phyloP scores from a whole-genome alignment of 2,329 filamentous ascomycete genomes.

The Apiospora malaysiana region DNA sequence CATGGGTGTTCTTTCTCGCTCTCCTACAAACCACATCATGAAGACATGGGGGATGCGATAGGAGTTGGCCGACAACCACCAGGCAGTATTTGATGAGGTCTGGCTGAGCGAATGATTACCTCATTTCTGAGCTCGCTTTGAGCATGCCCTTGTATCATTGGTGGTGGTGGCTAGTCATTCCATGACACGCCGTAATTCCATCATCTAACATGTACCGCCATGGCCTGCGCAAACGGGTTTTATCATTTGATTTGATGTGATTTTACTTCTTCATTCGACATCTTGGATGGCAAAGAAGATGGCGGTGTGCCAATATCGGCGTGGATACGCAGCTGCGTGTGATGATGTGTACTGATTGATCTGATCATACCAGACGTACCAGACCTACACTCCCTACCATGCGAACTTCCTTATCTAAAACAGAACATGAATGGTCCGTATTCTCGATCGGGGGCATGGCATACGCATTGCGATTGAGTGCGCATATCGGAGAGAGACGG shows the following conservation, averaged over 20 bases:
- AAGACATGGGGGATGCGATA: slow-evolving; percentile 17
- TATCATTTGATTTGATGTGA: slow-evolving; percentile 11
- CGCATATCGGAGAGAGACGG: not conserved
- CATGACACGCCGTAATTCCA: slow-evolving; percentile 15
- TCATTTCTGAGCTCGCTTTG: slow-evolving; percentile 20
- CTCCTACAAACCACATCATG: not conserved
- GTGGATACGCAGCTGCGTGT: slow-evolving; percentile 18
- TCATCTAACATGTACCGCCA: slow-evolving; percentile 8
- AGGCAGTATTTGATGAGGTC: slow-evolving; percentile 14
- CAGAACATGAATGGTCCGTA: not conserved
- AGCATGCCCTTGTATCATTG: slow-evolving; percentile 16
- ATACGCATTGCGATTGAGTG: slow-evolving; percentile 7
- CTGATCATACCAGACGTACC: slow-evolving; percentile 5
- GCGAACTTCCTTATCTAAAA: slow-evolving; percentile 3
- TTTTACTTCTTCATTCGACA: not conserved
- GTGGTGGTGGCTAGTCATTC: slow-evolving; percentile 1
- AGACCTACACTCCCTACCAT: slow-evolving; percentile 12
- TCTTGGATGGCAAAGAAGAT: slow-evolving; percentile 2
- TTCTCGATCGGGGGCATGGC: slow-evolving; percentile 9
- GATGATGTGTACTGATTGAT: slow-evolving; percentile 19
- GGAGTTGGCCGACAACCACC: slow-evolving; percentile 9
- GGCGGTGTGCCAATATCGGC: slow-evolving; percentile 16
- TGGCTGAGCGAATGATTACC: slow-evolving; percentile 20
- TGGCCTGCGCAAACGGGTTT: not conserved
- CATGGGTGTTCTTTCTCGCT: not conserved